Conservation (phyloP, 2,329 filamentous ascomycete species). For the Fusarium haematococcum region DNA sequence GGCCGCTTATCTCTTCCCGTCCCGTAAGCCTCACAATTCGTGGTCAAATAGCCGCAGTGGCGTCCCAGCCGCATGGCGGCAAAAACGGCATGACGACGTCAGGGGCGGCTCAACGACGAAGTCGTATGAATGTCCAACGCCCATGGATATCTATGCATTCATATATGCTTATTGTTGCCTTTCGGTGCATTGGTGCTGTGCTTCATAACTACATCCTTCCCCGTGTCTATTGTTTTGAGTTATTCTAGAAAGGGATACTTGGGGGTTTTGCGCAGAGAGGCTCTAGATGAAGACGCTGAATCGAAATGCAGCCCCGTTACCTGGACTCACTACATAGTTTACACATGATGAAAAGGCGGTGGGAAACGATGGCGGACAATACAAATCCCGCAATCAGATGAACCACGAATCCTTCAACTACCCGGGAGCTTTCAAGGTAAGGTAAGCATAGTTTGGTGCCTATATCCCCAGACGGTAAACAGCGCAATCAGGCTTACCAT, state of each 20-base stretch:
- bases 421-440: not conserved
- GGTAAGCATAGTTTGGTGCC: not conserved
- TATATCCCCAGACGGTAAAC: not conserved
- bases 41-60: not conserved
- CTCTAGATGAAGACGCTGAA: too few relatives aligned
- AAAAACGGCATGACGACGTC: not conserved
- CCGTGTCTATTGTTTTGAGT: not conserved
- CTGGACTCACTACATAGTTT: not conserved
- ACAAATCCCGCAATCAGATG: not conserved
- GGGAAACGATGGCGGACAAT: not conserved
- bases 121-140: not conserved
- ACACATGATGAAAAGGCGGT: not conserved
- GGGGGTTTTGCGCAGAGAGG: not conserved
- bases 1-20: not conserved
- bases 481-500: not conserved
- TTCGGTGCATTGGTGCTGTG: too few relatives aligned
- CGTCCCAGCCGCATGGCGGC: not conserved
- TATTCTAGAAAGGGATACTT: not conserved
- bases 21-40: not conserved
- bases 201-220: not conserved
- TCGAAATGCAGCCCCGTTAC: not conserved
- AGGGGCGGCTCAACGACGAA: not conserved
- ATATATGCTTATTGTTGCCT: not conserved
- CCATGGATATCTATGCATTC: not conserved
- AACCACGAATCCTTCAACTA: not conserved